Percentiles rank a stretch among this genome's conserved stretches.
phyloP scores from a whole-genome alignment of 2,329 filamentous ascomycete species.

The Dactylellina parvicollis region DNA sequence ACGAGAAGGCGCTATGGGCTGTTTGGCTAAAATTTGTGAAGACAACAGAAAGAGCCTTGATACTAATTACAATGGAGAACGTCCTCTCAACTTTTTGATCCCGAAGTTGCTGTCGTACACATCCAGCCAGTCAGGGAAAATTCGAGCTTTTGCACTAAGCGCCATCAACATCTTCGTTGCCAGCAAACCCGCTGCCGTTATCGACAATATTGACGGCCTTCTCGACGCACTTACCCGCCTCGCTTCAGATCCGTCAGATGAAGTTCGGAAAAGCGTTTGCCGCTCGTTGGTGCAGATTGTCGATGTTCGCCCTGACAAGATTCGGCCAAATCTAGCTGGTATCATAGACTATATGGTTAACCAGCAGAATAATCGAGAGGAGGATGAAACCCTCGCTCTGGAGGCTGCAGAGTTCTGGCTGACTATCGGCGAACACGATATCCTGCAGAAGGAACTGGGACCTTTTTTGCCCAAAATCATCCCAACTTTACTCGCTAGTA shows the following conservation, averaged over 20 bases:
- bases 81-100: conserved; percentile 86
- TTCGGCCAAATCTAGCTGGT: conserved; percentile 84
- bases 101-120: conserved; percentile 91
- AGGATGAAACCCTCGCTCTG: conserved; percentile 88
- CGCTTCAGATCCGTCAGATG: conserved; percentile 77
- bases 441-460: conserved; percentile 77
- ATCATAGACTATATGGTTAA: conserved; percentile 92
- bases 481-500: conserved; percentile 88
- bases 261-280: conserved; percentile 92
- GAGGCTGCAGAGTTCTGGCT: conserved; percentile 99
- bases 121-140: conserved; percentile 76
- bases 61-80: conserved; percentile 85
- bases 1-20: conserved; percentile 93
- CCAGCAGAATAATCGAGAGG: conserved; percentile 81
- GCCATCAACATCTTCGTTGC: conserved; percentile 93
- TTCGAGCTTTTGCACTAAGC: conserved; percentile 80
- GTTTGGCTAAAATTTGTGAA: conserved; percentile 94
- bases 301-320: conserved; percentile 87
- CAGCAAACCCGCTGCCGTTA: conserved; percentile 81
- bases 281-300: conserved; percentile 91
- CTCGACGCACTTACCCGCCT: conserved; percentile 84
- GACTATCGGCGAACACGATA: conserved; percentile 85
- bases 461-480: conserved; percentile 86
- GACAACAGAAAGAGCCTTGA: conserved; percentile 89
- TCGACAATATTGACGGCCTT: conserved; percentile 81